Evolutionary conservation across 2,329 filamentous ascomycete genomes (phyloP).

Genomic region (Dothideomycetes sp.): DNA sequence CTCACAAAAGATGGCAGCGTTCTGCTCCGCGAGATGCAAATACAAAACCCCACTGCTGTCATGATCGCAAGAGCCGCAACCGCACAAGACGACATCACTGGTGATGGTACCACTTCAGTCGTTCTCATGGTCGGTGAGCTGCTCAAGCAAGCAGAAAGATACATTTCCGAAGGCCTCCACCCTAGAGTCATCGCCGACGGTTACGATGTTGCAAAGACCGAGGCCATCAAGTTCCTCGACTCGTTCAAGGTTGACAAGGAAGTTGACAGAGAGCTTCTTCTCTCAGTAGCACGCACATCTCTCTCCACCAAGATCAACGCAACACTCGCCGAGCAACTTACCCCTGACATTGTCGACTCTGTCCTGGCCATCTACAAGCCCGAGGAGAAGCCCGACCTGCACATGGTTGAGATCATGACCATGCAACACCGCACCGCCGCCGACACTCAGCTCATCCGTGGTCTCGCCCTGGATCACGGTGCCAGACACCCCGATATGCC

Average conservation of each 20-base stretch:
- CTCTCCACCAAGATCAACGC: conserved; percentile 91
- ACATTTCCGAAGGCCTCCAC: conserved; percentile 94
- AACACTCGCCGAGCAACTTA: conserved; percentile 79
- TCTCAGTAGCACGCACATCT: conserved; percentile 88
- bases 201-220: conserved; percentile 91
- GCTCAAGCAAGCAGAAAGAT: conserved; percentile 91
- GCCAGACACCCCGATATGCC: conserved; percentile 97
- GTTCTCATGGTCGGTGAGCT: conserved; percentile 93
- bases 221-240: conserved; percentile 92
- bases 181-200: conserved; percentile 94
- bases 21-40: conserved; percentile 67
- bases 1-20: conserved; percentile 98
- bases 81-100: conserved; percentile 95
- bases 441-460: conserved; percentile 90
- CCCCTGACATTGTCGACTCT: conserved; percentile 89
- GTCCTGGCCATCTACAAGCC: conserved; percentile 88
- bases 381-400: conserved; percentile 84
- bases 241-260: conserved; percentile 80
- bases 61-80: conserved; percentile 77
- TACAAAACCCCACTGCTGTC: conserved; percentile 93
- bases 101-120: conserved; percentile 94
- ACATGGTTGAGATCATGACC: conserved; percentile 99
- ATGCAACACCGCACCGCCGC: conserved; percentile 97
- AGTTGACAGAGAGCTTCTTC: conserved; percentile 84
- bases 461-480: conserved; percentile 87